Evolutionary conservation across 495 filamentous ascomycete genomes (phyloP).

Genomic region (Lophiotrema nucula): DNA sequence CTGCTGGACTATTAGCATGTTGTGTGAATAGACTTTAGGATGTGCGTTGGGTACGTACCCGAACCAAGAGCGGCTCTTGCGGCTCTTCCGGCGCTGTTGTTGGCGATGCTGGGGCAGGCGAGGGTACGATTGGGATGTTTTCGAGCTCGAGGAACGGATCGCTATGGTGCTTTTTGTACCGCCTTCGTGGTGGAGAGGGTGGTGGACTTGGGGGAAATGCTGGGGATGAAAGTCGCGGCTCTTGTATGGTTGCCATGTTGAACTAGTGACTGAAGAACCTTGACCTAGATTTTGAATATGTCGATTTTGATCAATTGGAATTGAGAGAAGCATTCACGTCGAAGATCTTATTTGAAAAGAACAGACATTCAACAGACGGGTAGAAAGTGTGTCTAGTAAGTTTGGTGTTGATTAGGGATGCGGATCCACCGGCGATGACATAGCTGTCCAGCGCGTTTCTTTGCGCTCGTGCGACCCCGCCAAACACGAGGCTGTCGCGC

Average conservation of each 20-base stretch:
- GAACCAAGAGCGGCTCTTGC: slow-evolving; percentile 13
- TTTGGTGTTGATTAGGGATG: too few species aligned
- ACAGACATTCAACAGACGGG: too few species aligned
- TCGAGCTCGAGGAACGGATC: slow-evolving; percentile 30
- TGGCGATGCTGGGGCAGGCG: slow-evolving; percentile 6
- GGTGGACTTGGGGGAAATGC: slow-evolving; percentile 24
- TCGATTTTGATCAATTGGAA: too few species aligned
- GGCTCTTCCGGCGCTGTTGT: not conserved
- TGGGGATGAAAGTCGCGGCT: not conserved
- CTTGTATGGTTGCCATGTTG: not conserved
- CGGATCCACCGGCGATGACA: not conserved
- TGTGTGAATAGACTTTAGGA: not conserved
- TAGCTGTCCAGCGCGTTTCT: too few species aligned
- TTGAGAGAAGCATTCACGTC: too few species aligned
- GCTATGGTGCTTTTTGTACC: slow-evolving; percentile 14
- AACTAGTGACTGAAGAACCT: too few species aligned
- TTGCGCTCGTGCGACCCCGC: too few species aligned
- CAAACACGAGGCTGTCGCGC: too few species aligned
- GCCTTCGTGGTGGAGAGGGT: slow-evolving; percentile 21
- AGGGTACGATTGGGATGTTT: not conserved
- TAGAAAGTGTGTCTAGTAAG: too few species aligned
- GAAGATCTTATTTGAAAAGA: too few species aligned
- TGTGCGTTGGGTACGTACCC: slow-evolving; percentile 8
- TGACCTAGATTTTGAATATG: too few species aligned
- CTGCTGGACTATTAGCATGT: slow-evolving; percentile 17